Conservation (phyloP, 176 grass and related monocot genomes). For the Urochloa ruziziensis region DNA sequence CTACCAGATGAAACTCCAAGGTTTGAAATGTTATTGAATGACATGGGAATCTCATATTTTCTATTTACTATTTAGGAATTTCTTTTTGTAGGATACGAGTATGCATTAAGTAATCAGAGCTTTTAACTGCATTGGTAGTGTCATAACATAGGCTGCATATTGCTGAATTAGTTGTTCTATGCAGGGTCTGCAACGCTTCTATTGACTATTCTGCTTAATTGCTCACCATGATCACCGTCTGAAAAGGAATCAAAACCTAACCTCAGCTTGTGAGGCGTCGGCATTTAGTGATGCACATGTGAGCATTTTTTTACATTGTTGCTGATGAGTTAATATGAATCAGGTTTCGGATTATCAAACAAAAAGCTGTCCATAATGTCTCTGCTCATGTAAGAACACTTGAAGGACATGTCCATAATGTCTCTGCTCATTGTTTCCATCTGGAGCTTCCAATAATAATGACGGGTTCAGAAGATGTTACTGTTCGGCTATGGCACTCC, state of each 20-base stretch:
- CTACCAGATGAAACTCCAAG: not conserved
- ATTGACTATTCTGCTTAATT: constrained; percentile 58
- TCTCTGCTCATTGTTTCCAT: constrained; percentile 89
- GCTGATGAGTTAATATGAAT: constrained; percentile 26
- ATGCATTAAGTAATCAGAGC: not conserved
- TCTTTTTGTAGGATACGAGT: not conserved
- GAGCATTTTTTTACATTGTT: not conserved
- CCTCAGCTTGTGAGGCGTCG: constrained; percentile 27
- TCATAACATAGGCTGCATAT: not conserved
- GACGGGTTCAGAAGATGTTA: constrained; percentile 75
- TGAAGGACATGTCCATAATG: constrained; percentile 73
- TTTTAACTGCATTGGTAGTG: not conserved
- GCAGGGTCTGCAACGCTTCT: constrained; percentile 57
- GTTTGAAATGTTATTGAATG: no score
- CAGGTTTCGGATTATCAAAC: constrained; percentile 86
- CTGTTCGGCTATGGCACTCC: constrained; percentile 66
- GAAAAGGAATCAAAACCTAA: constrained; percentile 55
- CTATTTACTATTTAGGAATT: not conserved
- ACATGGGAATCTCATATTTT: not conserved
- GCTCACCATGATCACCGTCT: constrained; percentile 33
- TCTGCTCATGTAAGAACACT: constrained; percentile 78
- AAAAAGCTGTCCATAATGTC: no score
- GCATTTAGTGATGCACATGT: not conserved
- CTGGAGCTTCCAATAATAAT: constrained; percentile 84
- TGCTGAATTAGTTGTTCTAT: constrained; percentile 22